These are phyloP conservation scores for Fusarium incarnatum DNA, from an alignment of 2,329 filamentous ascomycete species.

Conservation along the genomic window DNA sequence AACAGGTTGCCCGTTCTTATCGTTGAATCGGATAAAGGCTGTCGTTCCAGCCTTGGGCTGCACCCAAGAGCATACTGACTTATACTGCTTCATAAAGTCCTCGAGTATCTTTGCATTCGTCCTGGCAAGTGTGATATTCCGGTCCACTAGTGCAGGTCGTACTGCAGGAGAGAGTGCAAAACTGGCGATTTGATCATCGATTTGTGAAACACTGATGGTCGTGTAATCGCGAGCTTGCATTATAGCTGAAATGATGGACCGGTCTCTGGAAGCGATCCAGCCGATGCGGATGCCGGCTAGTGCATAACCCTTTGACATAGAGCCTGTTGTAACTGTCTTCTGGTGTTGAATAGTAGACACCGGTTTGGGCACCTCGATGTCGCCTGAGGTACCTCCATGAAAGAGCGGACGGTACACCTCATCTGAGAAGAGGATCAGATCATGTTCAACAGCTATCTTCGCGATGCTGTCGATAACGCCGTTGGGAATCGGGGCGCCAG, in stretches of 20 bases:
- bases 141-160: conserved; percentile 57
- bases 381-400: conserved; percentile 67
- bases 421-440: conserved; percentile 77
- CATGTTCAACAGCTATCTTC: conserved; percentile 69
- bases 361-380: conserved; percentile 66
- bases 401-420: conserved; percentile 89
- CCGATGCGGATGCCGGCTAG: conserved; percentile 84
- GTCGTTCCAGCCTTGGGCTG: conserved; percentile 84
- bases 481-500: conserved; percentile 75
- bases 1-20: conserved; percentile 67
- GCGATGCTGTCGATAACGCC: conserved; percentile 70
- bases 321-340: conserved; percentile 78
- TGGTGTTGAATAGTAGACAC: conserved; percentile 65
- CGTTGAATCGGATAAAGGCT: conserved; percentile 76
- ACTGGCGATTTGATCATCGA: conserved; percentile 82
- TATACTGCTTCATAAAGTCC: conserved; percentile 73
- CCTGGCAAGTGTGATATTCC: conserved; percentile 71
- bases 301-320: conserved; percentile 87
- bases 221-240: conserved; percentile 81
- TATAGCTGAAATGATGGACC: conserved; percentile 70
- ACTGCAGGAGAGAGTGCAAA: conserved; percentile 73
- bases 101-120: conserved; percentile 75
- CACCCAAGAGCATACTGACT: conserved; percentile 74
- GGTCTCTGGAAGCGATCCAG: conserved; percentile 79
- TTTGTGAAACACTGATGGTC: conserved; percentile 82